Evolutionary conservation across 2,329 filamentous ascomycete genomes (phyloP).

Genomic region (Penicillium expansum): DNA sequence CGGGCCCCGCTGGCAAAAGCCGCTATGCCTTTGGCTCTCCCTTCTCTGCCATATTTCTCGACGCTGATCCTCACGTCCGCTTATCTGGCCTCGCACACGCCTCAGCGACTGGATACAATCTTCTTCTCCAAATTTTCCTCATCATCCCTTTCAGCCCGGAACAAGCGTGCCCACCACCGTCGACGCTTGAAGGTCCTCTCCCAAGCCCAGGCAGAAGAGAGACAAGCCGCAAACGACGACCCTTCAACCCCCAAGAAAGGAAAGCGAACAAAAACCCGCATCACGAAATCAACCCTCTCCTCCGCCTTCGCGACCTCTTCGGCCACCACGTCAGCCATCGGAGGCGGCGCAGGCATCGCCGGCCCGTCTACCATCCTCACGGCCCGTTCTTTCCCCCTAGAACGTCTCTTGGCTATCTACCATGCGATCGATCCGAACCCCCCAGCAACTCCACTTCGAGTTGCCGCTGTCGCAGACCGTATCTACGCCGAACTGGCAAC

Average conservation of each 20-base stretch:
- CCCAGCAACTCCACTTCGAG: slow-evolving; percentile 38
- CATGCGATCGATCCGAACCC: slow-evolving; percentile 49
- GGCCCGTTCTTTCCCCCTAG: slow-evolving; percentile 45
- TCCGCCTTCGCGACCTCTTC: slow-evolving; percentile 41
- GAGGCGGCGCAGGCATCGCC: slow-evolving; percentile 31
- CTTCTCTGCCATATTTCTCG: slow-evolving; percentile 46
- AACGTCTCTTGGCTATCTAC: slow-evolving; percentile 48
- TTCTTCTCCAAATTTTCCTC: slow-evolving; percentile 51
- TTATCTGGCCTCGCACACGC: slow-evolving; percentile 49
- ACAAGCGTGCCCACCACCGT: slow-evolving; percentile 45
- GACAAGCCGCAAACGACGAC: slow-evolving; percentile 28
- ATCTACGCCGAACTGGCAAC: slow-evolving; percentile 49
- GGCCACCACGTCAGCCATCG: slow-evolving; percentile 35
- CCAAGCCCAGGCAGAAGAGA: slow-evolving; percentile 38
- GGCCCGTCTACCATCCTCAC: slow-evolving; percentile 42
- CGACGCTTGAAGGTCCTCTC: slow-evolving; percentile 43
- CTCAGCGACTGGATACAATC: slow-evolving; percentile 47
- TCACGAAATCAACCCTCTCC: slow-evolving; percentile 42
- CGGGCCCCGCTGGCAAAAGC: slow-evolving; percentile 23
- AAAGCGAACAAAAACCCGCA: slow-evolving; percentile 39
- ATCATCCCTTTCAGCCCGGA: slow-evolving; percentile 42
- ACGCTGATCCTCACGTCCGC: slow-evolving; percentile 48
- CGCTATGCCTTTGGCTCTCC: slow-evolving; percentile 32
- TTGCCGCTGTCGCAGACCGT: slow-evolving; percentile 40
- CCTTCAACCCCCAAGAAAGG: slow-evolving; percentile 34